phyloP scores from a whole-genome alignment of 805 yeast species.

The Teunomyces aglyptinius region DNA sequence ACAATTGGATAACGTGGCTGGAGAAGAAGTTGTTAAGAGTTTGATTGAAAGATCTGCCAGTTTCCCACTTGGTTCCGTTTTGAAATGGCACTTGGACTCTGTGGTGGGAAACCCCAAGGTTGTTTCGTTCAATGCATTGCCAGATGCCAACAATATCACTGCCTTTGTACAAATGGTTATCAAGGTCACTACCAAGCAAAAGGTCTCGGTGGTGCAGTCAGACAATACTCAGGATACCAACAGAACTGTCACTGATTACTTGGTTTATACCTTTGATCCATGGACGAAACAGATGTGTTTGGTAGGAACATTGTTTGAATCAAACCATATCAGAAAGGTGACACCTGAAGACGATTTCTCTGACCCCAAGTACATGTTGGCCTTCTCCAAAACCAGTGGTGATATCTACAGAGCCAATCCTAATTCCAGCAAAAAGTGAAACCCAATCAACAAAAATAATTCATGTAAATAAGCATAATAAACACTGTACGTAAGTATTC shows the following conservation, averaged over 20 bases:
- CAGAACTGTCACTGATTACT: slow-evolving; percentile 33
- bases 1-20: slow-evolving; percentile 35
- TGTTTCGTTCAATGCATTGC: slow-evolving; percentile 65
- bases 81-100: slow-evolving; percentile 76
- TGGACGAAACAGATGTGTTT: slow-evolving; percentile 35
- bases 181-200: slow-evolving; percentile 37
- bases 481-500: slow-evolving; percentile 1
- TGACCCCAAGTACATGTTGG: slow-evolving; percentile 17
- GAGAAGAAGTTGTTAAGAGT: slow-evolving; percentile 30
- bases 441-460: slow-evolving; percentile 5
- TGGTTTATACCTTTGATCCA: slow-evolving; percentile 41
- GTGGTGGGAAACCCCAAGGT: slow-evolving; percentile 72
- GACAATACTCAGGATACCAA: slow-evolving; percentile 22
- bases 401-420: slow-evolving; percentile 44
- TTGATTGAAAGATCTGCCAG: slow-evolving; percentile 32
- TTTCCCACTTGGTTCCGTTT: slow-evolving; percentile 54
- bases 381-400: slow-evolving; percentile 32
- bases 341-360: slow-evolving; percentile 31
- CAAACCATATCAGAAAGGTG: slow-evolving; percentile 35
- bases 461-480: slow-evolving; percentile 5
- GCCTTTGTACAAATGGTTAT: slow-evolving; percentile 40
- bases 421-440: slow-evolving; percentile 8
- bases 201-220: slow-evolving; percentile 24
- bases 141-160: slow-evolving; percentile 42
- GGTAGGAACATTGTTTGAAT: slow-evolving; percentile 41